These are phyloP conservation scores for Yamadazyma laniorum DNA, from an alignment of 805 yeast species.

Conservation along the genomic window DNA sequence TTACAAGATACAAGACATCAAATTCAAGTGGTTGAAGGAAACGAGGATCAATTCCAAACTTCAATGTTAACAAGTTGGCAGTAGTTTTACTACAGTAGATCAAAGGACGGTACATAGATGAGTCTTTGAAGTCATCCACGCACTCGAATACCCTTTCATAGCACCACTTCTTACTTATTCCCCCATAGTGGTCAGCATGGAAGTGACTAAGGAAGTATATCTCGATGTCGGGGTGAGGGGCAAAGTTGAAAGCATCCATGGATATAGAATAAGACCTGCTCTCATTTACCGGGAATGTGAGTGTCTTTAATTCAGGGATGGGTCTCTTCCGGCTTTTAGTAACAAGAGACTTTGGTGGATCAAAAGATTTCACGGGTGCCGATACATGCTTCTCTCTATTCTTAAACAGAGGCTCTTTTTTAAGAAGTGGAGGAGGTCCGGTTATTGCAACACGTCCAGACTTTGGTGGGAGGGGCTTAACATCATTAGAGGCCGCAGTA, in stretches of 20 bases:
- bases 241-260: conserved; percentile 66
- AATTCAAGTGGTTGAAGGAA: conserved; percentile 40
- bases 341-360: conserved; percentile 16
- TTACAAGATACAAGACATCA: conserved; percentile 38
- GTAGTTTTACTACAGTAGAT: conserved; percentile 78
- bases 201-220: conserved; percentile 75
- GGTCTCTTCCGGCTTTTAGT: conserved; percentile 23
- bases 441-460: neutral
- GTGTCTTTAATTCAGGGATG: conserved; percentile 55
- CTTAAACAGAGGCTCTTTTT: conserved; percentile 10
- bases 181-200: conserved; percentile 94
- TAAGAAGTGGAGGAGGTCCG: conserved; percentile 4
- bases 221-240: conserved; percentile 43
- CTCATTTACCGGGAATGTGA: conserved; percentile 36
- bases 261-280: conserved; percentile 36
- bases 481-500: conserved; percentile 5
- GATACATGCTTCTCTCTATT: conserved; percentile 5
- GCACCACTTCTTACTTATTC: conserved; percentile 74
- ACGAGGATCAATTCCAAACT: conserved; percentile 55
- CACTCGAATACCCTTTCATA: conserved; percentile 35
- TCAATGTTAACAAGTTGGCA: conserved; percentile 49
- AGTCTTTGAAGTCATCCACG: conserved; percentile 23
- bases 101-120: conserved; percentile 44
- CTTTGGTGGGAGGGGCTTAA: neutral
- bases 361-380: conserved; percentile 11